Conservation (phyloP, 1,139 yeast species). For the Dujonia santamariae region DNA sequence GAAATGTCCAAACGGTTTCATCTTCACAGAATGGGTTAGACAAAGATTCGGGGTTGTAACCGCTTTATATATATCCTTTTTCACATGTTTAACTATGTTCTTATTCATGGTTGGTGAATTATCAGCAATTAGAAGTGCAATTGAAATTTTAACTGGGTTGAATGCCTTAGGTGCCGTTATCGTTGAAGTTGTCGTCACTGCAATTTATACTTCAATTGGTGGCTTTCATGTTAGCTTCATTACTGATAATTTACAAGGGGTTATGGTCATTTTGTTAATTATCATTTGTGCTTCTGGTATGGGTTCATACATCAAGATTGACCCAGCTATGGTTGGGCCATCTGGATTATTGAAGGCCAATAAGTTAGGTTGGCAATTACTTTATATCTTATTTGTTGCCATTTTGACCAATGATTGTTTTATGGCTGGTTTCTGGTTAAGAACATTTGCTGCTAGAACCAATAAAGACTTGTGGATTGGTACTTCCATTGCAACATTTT, state of each 20-base stretch:
- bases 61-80: slow-evolving; percentile 71
- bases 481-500: slow-evolving; percentile 67
- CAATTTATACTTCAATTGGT: slow-evolving; percentile 84
- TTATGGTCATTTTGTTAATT: slow-evolving; percentile 61
- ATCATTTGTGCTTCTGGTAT: slow-evolving; percentile 76
- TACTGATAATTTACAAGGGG: slow-evolving; percentile 88
- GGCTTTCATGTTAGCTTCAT: slow-evolving; percentile 87
- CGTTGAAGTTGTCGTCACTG: slow-evolving; percentile 83
- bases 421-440: slow-evolving; percentile 89
- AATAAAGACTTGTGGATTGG: slow-evolving; percentile 76
- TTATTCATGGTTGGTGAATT: slow-evolving; percentile 87
- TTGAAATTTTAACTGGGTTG: slow-evolving; percentile 74
- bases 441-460: slow-evolving; percentile 85
- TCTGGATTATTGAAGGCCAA: slow-evolving; percentile 64
- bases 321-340: slow-evolving; percentile 56
- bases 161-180: slow-evolving; percentile 80
- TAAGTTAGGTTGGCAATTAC: slow-evolving; percentile 82
- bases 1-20: slow-evolving; percentile 86
- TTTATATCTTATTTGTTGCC: slow-evolving; percentile 82
- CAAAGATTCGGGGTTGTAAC: slow-evolving; percentile 72
- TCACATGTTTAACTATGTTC: slow-evolving; percentile 83
- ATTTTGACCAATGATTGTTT: slow-evolving; percentile 88
- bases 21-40: slow-evolving; percentile 93
- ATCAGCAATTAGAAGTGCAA: slow-evolving; percentile 73
- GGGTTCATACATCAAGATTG: slow-evolving; percentile 75